Evolutionary conservation across 2,329 filamentous ascomycete genomes (phyloP), one percentile per base, ranked within the genome.

Genomic region (Beauveria sp.): DNA sequence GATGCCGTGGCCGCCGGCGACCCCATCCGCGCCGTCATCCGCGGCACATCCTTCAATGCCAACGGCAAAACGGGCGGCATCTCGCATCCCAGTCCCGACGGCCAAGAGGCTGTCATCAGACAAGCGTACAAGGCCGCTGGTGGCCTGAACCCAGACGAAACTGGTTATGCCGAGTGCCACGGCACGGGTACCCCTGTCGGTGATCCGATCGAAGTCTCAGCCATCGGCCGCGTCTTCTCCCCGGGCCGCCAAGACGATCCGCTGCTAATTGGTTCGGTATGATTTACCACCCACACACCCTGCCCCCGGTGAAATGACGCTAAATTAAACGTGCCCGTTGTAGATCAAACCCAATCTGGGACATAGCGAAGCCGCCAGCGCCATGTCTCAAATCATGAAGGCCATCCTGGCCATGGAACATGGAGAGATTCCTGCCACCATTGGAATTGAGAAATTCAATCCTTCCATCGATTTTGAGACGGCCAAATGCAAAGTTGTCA

Each of bases 51-150:
- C 6, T 55, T 70, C 16, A 76, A 76, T 61, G 63, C 71, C 28
- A 77, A 80, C 63, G 79, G 78, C 5, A 65, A 66, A 9, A 76
- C 76, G 72, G 0, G 64, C 5, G 77, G 77, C 3, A 74, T 81
- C 44, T 79, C 78, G 0, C 69, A 75, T 53, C 80, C 79, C 5
- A 40, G 30, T 1, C 12, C 12, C 3, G 51, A 41, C 5, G 30
- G 30, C 12, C 51, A 53, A 26, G 51, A 40, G 6, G 14, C 10
- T 7, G 20, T 53, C 30, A 26, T 53, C 5, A 20, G 34, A 18
- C 4, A 16, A 9, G 30, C 20, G 20, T 54, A 54, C 12, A 16
- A 43, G 10, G 0, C 77, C 63, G 54, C 52, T 40, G 10, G 22
- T 14, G 2, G 62, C 62, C 65, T 73, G 3, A 64, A 70, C 52